Evolutionary conservation across 2,329 filamentous ascomycete genomes (phyloP).

Genomic region (Alternaria dauci): DNA sequence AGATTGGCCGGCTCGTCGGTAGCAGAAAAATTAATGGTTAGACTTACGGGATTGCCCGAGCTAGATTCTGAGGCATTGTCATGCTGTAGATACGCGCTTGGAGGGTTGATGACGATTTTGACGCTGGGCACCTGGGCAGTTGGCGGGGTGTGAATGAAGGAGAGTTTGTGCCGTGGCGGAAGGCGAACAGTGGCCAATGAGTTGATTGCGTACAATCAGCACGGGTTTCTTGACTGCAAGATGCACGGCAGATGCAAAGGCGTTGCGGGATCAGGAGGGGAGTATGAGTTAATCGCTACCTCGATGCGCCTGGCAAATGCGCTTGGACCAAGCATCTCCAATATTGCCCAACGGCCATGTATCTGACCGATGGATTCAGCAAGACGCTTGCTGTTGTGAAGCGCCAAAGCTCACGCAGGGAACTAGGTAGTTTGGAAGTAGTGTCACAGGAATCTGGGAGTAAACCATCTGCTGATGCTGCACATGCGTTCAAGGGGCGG

Average conservation of each 20-base stretch:
- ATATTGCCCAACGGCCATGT: conserved; percentile 17
- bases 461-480: conserved; percentile 1
- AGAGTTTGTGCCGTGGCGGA: neutral
- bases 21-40: conserved; percentile 7
- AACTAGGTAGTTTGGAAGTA: neutral
- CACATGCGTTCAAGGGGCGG: neutral
- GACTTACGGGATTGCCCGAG: conserved; percentile 38
- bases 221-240: neutral
- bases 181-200: neutral
- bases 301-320: conserved; percentile 22
- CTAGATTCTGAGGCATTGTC: conserved; percentile 20
- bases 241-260: conserved; percentile 11
- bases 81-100: conserved; percentile 6
- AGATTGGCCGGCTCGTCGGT: conserved; percentile 30
- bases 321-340: conserved; percentile 19
- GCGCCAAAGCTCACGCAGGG: neutral
- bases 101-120: neutral
- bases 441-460: neutral
- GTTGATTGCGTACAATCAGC: neutral
- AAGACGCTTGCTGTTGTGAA: conserved; percentile 2
- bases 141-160: neutral
- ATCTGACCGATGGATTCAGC: conserved; percentile 4
- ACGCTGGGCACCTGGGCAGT: neutral
- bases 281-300: conserved; percentile 8
- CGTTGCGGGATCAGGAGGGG: conserved; percentile 16